Evolutionary conservation across 352 stramenopile species (phyloP), one percentile per base, ranked within the genome.

Genomic region (Phytophthora litchii): DNA sequence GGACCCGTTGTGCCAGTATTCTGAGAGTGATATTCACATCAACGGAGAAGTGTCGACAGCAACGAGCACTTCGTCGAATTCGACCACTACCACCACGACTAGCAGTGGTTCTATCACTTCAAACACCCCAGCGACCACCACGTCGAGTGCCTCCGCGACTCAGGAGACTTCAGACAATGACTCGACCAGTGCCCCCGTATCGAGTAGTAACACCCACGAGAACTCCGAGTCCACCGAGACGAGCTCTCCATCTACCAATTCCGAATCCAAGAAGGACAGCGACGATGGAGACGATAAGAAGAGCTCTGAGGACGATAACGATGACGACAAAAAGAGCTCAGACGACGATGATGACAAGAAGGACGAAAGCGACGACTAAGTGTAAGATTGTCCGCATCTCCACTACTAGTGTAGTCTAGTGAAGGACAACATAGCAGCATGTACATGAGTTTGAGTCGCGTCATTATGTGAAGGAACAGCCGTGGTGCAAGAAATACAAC

Each of bases 1-100:
- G 37, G 47, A 62, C n/a, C 60, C 60, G 12, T 27, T 74, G 35
- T 74, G 66, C 23, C 59, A 73, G 34, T 73, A 73, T 53, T 56
- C 64, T 5, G 64, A 73, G 49, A 73, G 60, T 20, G 66, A 74
- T 45, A 64, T 74, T n/a, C 54, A 67, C 38, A 27, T 73, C 21
- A 68, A 68, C 17, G 52, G 34, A 25, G 60, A 67, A 4, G 52
- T 63, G 12, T 63, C 51, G 32, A 62, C 59, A 16, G 45, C 59
- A 1, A 43, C 51, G 8, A 62, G 34, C 20, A 64, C 55, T 4
- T 64, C 58, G 3, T 52, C 58, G 19, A 61, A 61, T 34, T 40
- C 57, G 10, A 66, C 58, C 3, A 50, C 29, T 34, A 11, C 29
- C 29, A 34, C 29, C 29, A 34, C 29, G 23, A 5, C 23, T 27